phyloP scores from a whole-genome alignment of 768 basidiomycete species.

The Naematelia encephala region DNA sequence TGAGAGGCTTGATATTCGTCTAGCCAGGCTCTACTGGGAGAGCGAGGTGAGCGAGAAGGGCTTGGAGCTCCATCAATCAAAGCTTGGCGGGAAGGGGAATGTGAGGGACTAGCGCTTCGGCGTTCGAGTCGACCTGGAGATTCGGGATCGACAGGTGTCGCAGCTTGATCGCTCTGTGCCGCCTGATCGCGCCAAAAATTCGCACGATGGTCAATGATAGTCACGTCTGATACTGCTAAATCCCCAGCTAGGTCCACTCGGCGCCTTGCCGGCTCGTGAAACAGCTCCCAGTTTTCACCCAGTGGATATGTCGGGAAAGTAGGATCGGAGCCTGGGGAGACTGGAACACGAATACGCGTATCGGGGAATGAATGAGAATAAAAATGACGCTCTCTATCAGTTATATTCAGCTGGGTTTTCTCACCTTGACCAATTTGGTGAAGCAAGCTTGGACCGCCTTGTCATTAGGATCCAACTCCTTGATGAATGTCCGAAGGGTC shows the following conservation, averaged over 20 bases:
- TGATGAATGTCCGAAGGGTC: constrained; percentile 25
- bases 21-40: constrained; percentile 15
- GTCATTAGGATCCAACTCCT: constrained; percentile 19
- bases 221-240: no score
- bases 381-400: not conserved
- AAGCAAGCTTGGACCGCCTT: constrained; percentile 19
- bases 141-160: not conserved
- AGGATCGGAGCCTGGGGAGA: no score
- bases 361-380: not conserved
- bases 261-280: no score
- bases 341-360: no score
- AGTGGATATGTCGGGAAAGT: no score
- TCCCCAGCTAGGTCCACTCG: no score
- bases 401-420: no score
- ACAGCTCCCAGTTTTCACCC: no score
- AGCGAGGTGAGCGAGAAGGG: constrained; percentile 5
- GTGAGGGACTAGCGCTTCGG: not conserved
- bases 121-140: not conserved
- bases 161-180: not conserved
- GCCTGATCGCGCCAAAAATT: no score
- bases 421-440: constrained; percentile 18
- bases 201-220: no score
- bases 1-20: constrained; percentile 10
- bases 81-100: not conserved
- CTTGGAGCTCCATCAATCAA: not conserved